Evolutionary conservation across 148 eudicot genomes (phyloP).

Genomic region (Arbutus unedo): DNA sequence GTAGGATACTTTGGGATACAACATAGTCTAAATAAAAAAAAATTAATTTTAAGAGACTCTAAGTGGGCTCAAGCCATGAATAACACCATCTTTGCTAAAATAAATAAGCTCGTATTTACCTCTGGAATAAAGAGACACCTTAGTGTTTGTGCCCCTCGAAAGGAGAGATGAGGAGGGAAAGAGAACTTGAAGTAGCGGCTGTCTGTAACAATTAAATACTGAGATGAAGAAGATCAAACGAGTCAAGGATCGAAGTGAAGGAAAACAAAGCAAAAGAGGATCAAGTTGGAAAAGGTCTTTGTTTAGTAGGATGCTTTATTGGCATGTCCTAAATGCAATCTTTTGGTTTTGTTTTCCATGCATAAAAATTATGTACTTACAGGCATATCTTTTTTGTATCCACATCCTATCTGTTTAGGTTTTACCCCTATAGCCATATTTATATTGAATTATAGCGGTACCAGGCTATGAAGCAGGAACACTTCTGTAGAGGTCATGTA

Average conservation of each 20-base stretch:
- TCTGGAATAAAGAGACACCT: neutral
- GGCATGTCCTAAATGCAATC: neutral
- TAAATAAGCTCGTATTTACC: neutral
- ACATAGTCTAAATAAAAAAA: neutral
- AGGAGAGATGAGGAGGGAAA: neutral
- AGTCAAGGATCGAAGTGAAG: neutral
- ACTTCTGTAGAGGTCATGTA: too few species aligned
- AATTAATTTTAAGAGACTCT: neutral
- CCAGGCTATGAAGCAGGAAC: too few species aligned
- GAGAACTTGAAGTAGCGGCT: neutral
- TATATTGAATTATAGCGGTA: too few species aligned
- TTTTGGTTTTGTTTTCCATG: neutral
- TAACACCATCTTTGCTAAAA: neutral
- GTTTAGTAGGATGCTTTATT: too few species aligned
- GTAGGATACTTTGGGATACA: neutral
- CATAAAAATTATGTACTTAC: neutral
- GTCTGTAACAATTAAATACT: neutral
- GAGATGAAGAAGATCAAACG: neutral
- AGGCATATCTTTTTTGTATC: neutral
- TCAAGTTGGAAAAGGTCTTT: neutral
- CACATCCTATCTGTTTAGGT: neutral
- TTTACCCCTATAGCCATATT: neutral
- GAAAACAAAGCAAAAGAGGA: neutral
- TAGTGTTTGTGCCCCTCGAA: neutral
- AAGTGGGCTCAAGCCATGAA: neutral